phyloP scores from a whole-genome alignment of 208 protist species.

The Acanthamoeba quina region DNA sequence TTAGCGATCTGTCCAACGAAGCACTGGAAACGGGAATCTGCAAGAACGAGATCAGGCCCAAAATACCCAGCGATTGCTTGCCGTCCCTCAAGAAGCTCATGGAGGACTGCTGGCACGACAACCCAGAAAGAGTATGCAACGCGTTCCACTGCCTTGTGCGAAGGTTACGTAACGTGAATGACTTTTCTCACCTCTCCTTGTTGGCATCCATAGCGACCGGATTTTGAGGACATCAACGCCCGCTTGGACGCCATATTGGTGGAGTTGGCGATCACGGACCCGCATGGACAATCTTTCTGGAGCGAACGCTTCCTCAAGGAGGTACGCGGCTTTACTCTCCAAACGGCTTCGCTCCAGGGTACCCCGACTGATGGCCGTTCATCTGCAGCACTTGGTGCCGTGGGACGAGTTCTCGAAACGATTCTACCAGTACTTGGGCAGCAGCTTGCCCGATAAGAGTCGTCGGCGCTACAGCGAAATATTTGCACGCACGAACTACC shows the following conservation, averaged over 20 bases:
- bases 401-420: constrained; percentile 66
- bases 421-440: constrained; percentile 63
- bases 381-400: constrained; percentile 23
- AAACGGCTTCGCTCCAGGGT: too few species aligned
- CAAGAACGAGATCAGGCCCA: constrained; percentile 77
- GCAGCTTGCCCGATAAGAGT: not conserved
- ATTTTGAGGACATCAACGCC: constrained; percentile 72
- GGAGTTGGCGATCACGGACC: constrained; percentile 58
- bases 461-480: constrained; percentile 27
- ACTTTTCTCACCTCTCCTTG: too few species aligned
- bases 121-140: constrained; percentile 15
- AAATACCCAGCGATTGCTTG: constrained; percentile 78
- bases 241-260: constrained; percentile 71
- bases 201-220: constrained; percentile 21
- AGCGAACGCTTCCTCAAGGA: constrained; percentile 77
- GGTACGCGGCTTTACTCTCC: not conserved
- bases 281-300: constrained; percentile 78
- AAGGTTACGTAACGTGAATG: too few species aligned
- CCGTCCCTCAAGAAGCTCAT: constrained; percentile 74
- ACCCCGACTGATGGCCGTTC: not conserved
- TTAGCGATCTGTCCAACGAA: constrained; percentile 77
- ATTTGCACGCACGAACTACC: constrained; percentile 50
- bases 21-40: constrained; percentile 79
- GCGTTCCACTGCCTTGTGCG: not conserved
- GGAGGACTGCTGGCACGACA: constrained; percentile 78